Conservation (phyloP, 1,139 yeast species). For the Blastobotrys arbuscula region DNA sequence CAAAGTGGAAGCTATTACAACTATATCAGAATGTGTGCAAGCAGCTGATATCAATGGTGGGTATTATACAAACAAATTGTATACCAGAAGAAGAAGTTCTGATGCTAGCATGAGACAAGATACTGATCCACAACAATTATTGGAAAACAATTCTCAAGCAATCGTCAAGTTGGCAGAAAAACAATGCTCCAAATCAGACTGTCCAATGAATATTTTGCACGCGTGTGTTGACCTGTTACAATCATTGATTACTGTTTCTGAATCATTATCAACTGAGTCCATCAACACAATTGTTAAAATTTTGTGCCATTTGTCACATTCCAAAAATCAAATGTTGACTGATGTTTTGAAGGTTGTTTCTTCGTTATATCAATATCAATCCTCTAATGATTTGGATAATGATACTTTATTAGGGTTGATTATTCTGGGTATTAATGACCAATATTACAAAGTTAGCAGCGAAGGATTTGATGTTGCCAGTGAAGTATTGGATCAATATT, state of each 20-base stretch:
- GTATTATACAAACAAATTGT: slow-evolving; percentile 23
- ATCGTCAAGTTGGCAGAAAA: slow-evolving; percentile 21
- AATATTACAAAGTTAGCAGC: slow-evolving; percentile 47
- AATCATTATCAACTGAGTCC: slow-evolving; percentile 15
- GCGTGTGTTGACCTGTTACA: slow-evolving; percentile 17
- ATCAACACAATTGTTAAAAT: slow-evolving; percentile 14
- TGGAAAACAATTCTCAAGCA: slow-evolving; percentile 20
- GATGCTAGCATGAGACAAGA: slow-evolving; percentile 32
- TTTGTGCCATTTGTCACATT: slow-evolving; percentile 11
- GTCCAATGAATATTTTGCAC: slow-evolving; percentile 19
- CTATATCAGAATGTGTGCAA: slow-evolving; percentile 28
- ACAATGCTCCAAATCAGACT: slow-evolving; percentile 14
- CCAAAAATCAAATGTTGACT: slow-evolving; percentile 19
- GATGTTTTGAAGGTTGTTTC: slow-evolving; percentile 24
- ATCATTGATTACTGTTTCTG: slow-evolving; percentile 17
- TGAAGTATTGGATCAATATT: slow-evolving; percentile 16
- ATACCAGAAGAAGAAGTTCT: slow-evolving; percentile 33
- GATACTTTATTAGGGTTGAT: slow-evolving; percentile 36
- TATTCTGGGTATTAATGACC: slow-evolving; percentile 40
- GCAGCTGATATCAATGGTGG: slow-evolving; percentile 29
- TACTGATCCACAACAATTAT: slow-evolving; percentile 24
- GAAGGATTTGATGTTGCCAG: slow-evolving; percentile 46
- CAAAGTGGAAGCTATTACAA: slow-evolving; percentile 33
- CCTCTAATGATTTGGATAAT: slow-evolving; percentile 23
- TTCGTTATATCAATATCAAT: slow-evolving; percentile 17